Evolutionary conservation across 306 rosid species (phyloP), one percentile per base, ranked within the genome.

Genomic region (Vicia villosa): DNA sequence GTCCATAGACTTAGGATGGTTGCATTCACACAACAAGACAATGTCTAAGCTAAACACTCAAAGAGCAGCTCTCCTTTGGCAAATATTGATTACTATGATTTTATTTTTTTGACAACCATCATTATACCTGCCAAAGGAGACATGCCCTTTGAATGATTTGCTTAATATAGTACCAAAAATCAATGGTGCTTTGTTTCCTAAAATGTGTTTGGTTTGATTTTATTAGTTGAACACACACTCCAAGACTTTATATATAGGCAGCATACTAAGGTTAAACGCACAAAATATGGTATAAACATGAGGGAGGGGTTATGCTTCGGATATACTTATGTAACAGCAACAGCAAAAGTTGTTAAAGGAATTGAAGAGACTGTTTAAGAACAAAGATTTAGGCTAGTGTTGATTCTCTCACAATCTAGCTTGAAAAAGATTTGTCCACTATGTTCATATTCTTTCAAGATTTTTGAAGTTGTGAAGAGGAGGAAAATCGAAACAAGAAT

Each of bases 61-160:
- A 42, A 55, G 81, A 75, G 73, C 77, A 77, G 73, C 75, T 77
- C 81, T 65, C 81, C 77, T 77, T 77, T 77, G 69, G 73, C 81
- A 49, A 71, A 12, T 49, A 36, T 15, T 70, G 37, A 22, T 20
- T 21, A 12, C 16, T 55, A 4, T 59, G 4, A 6, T 49, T 3
- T 17, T 55, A 2, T 13, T 19, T 14, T 0, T 2, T 55, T 55
- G n/a, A n/a, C 28, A 69, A 17, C 47, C 74, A 49, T 5, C 47
- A 26, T 56, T 14, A 50, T 17, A 70, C 67, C 64, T 15, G 81
- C 77, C 81, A 63, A 63, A 70, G 11, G 50, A 69, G 76, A 77
- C 6, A 32, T 52, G 58, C 75, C 66, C 66, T 56, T 41, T 43
- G 45, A 70, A 60, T 56, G 77, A 54, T 42, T 63, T 43, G 77